These are phyloP conservation scores for Clonostachys rhizophaga DNA, from an alignment of 2,329 filamentous ascomycete species.

Conservation along the genomic window DNA sequence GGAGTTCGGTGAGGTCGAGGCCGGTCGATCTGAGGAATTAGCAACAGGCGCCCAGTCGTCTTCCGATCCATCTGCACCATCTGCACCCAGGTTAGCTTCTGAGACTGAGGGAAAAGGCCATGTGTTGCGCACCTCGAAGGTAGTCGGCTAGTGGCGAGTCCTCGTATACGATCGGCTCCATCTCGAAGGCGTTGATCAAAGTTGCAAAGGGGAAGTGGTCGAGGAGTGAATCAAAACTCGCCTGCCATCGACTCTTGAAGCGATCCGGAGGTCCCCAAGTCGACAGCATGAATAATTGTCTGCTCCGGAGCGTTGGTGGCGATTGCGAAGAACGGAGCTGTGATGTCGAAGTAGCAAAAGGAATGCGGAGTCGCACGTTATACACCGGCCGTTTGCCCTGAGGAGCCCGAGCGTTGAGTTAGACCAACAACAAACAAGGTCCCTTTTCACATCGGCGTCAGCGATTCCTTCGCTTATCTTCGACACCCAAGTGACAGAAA, in stretches of 20 bases:
- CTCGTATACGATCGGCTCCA: slow-evolving; percentile 87
- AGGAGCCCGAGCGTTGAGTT: too few relatives aligned
- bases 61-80: slow-evolving; percentile 43
- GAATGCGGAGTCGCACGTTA: too few relatives aligned
- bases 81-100: slow-evolving; percentile 12
- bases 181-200: neutral
- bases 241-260: too few relatives aligned
- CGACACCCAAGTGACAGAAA: neutral
- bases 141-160: slow-evolving; percentile 85
- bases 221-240: neutral
- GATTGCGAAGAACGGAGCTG: too few relatives aligned
- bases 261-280: too few relatives aligned
- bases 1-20: slow-evolving; percentile 26
- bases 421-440: too few relatives aligned
- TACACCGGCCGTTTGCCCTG: too few relatives aligned
- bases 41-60: slow-evolving; percentile 39
- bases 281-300: too few relatives aligned
- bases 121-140: slow-evolving; percentile 64
- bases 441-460: too few relatives aligned
- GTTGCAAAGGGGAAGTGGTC: neutral
- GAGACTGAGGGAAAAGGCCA: neutral
- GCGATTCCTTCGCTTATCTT: too few relatives aligned
- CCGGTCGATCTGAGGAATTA: slow-evolving; percentile 22
- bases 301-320: too few relatives aligned
- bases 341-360: too few relatives aligned